Conservation (phyloP, 2,329 filamentous ascomycete species). For the Alternaria longipes region DNA sequence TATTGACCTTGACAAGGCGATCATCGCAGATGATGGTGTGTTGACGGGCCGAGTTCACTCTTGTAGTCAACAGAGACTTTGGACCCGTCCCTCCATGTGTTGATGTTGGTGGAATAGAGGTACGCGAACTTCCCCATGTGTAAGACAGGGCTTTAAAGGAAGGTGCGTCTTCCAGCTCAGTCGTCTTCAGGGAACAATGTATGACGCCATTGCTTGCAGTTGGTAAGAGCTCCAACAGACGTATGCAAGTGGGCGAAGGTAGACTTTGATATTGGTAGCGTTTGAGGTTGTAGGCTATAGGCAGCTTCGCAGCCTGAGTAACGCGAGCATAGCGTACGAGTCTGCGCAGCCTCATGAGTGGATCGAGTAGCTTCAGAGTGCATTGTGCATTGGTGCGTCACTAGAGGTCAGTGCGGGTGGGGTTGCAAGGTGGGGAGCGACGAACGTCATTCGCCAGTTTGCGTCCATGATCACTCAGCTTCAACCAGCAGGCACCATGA, state of each 20-base stretch:
- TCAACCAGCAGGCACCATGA: background rate
- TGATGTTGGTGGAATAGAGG: background rate
- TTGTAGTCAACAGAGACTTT: background rate
- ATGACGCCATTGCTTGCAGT: constrained; percentile 19
- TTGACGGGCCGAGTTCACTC: constrained; percentile 8
- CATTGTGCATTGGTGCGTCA: constrained; percentile 3
- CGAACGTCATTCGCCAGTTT: background rate
- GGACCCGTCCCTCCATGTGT: background rate
- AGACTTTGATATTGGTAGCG: constrained; percentile 32
- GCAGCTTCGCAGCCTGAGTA: constrained; percentile 19
- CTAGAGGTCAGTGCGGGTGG: background rate
- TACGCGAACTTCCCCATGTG: constrained; percentile 30
- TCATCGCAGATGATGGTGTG: constrained; percentile 33
- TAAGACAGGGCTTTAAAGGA: constrained; percentile 32
- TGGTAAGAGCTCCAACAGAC: constrained; percentile 31
- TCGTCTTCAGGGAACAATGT: constrained; percentile 26
- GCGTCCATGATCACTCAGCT: background rate
- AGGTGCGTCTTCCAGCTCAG: constrained; percentile 30
- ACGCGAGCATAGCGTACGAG: constrained; percentile 25
- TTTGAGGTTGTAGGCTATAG: constrained; percentile 19
- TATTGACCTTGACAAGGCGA: constrained; percentile 29
- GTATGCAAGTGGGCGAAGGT: constrained; percentile 31
- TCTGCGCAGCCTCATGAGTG: constrained; percentile 30
- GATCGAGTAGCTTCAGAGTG: background rate
- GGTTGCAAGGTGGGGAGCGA: background rate